phyloP scores from a whole-genome alignment of 805 yeast species.

The Candida silvicultrix region DNA sequence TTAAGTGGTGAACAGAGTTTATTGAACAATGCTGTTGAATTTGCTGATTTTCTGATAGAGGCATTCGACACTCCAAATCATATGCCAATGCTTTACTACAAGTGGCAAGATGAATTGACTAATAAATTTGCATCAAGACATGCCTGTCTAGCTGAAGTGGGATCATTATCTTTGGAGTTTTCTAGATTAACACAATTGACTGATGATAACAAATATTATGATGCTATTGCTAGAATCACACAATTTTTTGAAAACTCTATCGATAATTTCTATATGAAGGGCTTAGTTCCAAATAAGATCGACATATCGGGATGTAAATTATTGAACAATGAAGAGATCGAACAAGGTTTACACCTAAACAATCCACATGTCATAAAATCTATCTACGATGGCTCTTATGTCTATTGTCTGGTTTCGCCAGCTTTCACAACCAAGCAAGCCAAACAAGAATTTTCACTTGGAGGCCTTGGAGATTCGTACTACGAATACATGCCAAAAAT shows the following conservation, averaged over 20 bases:
- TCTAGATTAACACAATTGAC: conserved; percentile 46
- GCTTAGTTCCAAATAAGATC: conserved; percentile 36
- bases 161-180: conserved; percentile 46
- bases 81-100: conserved; percentile 41
- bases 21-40: conserved; percentile 33
- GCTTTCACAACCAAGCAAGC: conserved; percentile 9
- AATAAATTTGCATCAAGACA: conserved; percentile 32
- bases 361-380: conserved; percentile 31
- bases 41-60: conserved; percentile 43
- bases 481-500: conserved; percentile 46
- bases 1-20: conserved; percentile 31
- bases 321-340: conserved; percentile 22
- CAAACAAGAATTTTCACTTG: conserved; percentile 26
- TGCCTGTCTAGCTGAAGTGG: conserved; percentile 38
- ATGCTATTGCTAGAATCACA: conserved; percentile 41
- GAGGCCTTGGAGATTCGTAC: conserved; percentile 38
- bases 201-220: conserved; percentile 39
- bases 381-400: conserved; percentile 23
- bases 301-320: conserved; percentile 48
- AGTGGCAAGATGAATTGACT: conserved; percentile 31
- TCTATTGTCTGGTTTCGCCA: conserved; percentile 27
- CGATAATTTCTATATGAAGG: conserved; percentile 30
- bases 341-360: conserved; percentile 26
- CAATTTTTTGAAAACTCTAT: conserved; percentile 28
- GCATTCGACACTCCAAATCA: conserved; percentile 56